Evolutionary conservation across 306 rosid species (phyloP).

Genomic region (Lagenaria siceraria): DNA sequence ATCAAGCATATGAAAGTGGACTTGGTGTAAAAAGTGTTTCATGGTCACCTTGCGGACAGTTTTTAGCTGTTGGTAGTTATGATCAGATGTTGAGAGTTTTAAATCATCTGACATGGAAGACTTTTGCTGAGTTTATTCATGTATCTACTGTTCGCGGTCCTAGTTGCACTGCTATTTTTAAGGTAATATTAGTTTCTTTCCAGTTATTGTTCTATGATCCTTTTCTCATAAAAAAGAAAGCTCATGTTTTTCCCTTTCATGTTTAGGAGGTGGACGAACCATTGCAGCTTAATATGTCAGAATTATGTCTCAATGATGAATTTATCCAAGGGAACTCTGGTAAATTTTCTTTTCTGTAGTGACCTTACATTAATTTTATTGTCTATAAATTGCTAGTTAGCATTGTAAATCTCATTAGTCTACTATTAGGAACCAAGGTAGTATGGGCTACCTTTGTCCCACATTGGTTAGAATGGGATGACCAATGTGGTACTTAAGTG

Average conservation of each 20-base stretch:
- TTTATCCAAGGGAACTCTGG: constrained; percentile 57
- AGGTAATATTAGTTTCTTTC: constrained; percentile 31
- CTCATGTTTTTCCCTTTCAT: constrained; percentile 12
- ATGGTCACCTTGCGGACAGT: constrained; percentile 98
- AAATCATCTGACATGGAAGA: constrained; percentile 92
- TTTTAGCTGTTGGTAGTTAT: constrained; percentile 92
- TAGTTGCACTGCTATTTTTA: constrained; percentile 74
- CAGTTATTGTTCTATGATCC: neutral
- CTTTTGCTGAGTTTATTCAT: constrained; percentile 96
- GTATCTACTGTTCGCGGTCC: constrained; percentile 67
- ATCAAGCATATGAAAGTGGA: constrained; percentile 96
- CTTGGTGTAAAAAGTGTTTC: constrained; percentile 87
- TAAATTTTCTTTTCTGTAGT: constrained; percentile 19
- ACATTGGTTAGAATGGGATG: too few species aligned
- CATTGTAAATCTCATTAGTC: neutral
- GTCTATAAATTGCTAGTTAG: neutral
- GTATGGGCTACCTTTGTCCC: too few species aligned
- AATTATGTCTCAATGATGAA: constrained; percentile 60
- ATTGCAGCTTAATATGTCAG: constrained; percentile 80
- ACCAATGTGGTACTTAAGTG: too few species aligned
- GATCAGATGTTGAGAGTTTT: constrained; percentile 95
- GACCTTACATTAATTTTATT: neutral
- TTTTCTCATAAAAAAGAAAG: constrained; percentile 5
- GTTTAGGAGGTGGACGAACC: constrained; percentile 92
- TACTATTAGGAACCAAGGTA: too few species aligned